phyloP scores from a whole-genome alignment of 345 rosid species.

The Salix exigua region DNA sequence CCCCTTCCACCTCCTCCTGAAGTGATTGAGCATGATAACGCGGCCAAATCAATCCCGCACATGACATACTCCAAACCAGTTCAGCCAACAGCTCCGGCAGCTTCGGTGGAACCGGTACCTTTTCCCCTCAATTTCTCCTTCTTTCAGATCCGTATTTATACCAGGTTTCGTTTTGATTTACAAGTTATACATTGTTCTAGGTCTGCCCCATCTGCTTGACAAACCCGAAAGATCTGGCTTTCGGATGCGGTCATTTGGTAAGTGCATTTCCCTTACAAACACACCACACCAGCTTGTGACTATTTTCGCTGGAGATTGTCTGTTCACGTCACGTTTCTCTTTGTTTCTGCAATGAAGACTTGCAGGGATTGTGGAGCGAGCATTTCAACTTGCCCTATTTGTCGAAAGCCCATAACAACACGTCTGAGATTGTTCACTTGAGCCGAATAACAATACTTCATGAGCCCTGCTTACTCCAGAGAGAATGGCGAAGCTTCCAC shows the following conservation, averaged over 20 bases:
- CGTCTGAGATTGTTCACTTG: constrained; percentile 66
- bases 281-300: neutral
- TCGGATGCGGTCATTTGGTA: constrained; percentile 90
- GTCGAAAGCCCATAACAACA: constrained; percentile 64
- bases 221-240: constrained; percentile 91
- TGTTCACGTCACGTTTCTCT: neutral
- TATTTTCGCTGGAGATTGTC: neutral
- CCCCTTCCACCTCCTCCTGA: constrained; percentile 77
- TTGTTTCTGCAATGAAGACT: constrained; percentile 41
- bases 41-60: constrained; percentile 33
- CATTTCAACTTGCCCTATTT: constrained; percentile 64
- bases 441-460: neutral
- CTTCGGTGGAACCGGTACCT: constrained; percentile 44
- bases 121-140: neutral
- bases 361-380: constrained; percentile 75
- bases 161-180: constrained; percentile 5
- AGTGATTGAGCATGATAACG: constrained; percentile 61
- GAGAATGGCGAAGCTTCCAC: neutral
- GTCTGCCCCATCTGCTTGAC: constrained; percentile 94
- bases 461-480: neutral
- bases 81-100: constrained; percentile 34
- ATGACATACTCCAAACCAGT: constrained; percentile 30
- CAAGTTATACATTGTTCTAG: constrained; percentile 34
- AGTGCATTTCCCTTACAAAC: constrained; percentile 23
- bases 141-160: neutral